A percentile compares a stretch with the other conserved stretches of the same genome.
Conservation (phyloP, 1,284 basidiomycete species). For the Ceratobasidium sp. region DNA sequence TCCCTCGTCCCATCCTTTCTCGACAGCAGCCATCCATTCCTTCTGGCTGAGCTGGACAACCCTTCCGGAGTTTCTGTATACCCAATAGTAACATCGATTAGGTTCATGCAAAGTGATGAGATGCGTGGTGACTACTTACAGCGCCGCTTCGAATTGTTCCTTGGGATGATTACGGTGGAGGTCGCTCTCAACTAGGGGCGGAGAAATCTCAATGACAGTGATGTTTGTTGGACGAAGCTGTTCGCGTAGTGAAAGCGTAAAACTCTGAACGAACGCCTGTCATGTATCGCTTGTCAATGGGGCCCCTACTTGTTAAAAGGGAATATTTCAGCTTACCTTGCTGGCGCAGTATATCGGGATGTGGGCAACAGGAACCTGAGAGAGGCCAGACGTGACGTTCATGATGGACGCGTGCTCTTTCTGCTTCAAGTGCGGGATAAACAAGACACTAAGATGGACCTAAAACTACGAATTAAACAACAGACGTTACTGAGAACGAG, state of each 20-base stretch:
- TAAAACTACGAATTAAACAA: no score
- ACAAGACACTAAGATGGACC: constrained; percentile 3
- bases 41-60: background rate
- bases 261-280: constrained; percentile 30
- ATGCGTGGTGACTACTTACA: background rate
- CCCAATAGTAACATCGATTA: background rate
- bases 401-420: background rate
- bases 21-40: constrained; percentile 22
- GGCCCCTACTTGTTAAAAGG: no score
- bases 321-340: background rate
- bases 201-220: constrained; percentile 49
- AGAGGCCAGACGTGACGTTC: background rate
- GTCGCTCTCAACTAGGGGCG: constrained; percentile 47
- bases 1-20: constrained; percentile 25
- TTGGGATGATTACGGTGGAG: background rate
- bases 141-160: background rate
- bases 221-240: constrained; percentile 43
- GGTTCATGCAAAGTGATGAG: background rate
- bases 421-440: constrained; percentile 11
- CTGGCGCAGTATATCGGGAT: background rate
- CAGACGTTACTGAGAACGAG: no score
- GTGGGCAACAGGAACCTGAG: background rate
- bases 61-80: background rate
- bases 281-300: no score
- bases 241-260: constrained; percentile 18